phyloP scores from a whole-genome alignment of 345 rosid genomes.

The Murraya paniculata region DNA sequence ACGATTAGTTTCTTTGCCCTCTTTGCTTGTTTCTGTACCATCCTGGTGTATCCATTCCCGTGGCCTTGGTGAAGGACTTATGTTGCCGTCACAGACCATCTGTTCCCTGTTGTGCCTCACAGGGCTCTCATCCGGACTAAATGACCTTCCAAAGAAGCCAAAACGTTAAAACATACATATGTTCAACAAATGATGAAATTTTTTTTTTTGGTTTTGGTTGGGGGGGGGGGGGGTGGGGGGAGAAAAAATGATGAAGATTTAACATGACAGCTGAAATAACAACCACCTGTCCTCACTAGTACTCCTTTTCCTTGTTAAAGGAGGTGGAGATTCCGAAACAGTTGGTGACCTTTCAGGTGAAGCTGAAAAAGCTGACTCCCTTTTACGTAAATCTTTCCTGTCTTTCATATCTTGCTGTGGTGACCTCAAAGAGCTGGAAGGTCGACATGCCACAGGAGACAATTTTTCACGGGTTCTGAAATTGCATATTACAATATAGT shows the following conservation, averaged over 20 bases:
- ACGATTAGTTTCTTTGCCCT: slow-evolving; percentile 24
- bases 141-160: slow-evolving; percentile 16
- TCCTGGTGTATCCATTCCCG: slow-evolving; percentile 29
- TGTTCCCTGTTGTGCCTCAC: slow-evolving; percentile 16
- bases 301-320: slow-evolving; percentile 16
- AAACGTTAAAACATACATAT: neutral
- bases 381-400: slow-evolving; percentile 18
- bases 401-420: slow-evolving; percentile 15
- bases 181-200: neutral
- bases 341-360: slow-evolving; percentile 30
- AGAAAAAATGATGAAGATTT: neutral
- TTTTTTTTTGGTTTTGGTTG: no score
- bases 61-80: slow-evolving; percentile 30
- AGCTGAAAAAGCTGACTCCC: slow-evolving; percentile 20
- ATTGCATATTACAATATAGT: neutral
- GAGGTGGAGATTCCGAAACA: slow-evolving; percentile 22
- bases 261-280: neutral
- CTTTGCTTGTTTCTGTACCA: slow-evolving; percentile 32
- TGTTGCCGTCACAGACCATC: slow-evolving; percentile 19
- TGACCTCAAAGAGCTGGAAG: slow-evolving; percentile 21
- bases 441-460: slow-evolving; percentile 17
- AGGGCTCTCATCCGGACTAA: slow-evolving; percentile 29
- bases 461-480: slow-evolving; percentile 26
- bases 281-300: slow-evolving; percentile 38
- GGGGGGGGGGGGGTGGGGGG: no score